Conservation (phyloP, 768 basidiomycete genomes). For the Trametes maxima region DNA sequence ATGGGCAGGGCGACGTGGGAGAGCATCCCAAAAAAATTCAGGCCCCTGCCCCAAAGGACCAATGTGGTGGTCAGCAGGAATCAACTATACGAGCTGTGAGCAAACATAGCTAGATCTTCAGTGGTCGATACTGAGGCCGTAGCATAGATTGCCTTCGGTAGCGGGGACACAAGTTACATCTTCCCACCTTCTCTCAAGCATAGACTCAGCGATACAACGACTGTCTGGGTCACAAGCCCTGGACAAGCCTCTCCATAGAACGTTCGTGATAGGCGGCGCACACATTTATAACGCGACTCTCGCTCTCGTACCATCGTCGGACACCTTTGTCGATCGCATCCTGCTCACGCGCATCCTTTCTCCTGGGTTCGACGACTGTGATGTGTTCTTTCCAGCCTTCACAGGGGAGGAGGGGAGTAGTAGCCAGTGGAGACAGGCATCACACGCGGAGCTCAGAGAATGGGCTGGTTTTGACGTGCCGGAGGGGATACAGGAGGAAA, state of each 20-base stretch:
- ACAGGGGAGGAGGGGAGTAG: conserved; percentile 50
- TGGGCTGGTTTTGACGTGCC: conserved; percentile 87
- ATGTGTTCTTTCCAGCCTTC: conserved; percentile 85
- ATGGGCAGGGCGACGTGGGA: conserved; percentile 99
- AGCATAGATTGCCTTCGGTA: conserved; percentile 14
- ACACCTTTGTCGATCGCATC: conserved; percentile 68
- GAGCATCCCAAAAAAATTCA: conserved; percentile 83
- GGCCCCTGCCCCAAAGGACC: conserved; percentile 72
- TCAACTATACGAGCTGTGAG: conserved; percentile 63
- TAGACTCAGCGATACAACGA: conserved; percentile 45
- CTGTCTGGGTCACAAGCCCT: conserved; percentile 29
- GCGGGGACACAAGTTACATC: conserved; percentile 24
- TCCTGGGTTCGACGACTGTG: conserved; percentile 80
- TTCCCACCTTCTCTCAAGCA: conserved; percentile 41
- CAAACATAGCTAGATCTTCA: not conserved
- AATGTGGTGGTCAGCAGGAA: conserved; percentile 81
- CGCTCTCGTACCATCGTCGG: conserved; percentile 36
- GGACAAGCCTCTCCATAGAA: conserved; percentile 46
- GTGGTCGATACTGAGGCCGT: not conserved
- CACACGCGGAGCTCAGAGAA: conserved; percentile 62
- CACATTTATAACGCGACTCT: conserved; percentile 78
- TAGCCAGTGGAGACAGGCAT: conserved; percentile 57
- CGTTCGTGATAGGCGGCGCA: conserved; percentile 93
- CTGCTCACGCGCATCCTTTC: conserved; percentile 82
- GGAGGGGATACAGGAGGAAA: conserved; percentile 76